phyloP scores from a whole-genome alignment of 768 basidiomycete species.

The Cystofilobasidium ferigula region DNA sequence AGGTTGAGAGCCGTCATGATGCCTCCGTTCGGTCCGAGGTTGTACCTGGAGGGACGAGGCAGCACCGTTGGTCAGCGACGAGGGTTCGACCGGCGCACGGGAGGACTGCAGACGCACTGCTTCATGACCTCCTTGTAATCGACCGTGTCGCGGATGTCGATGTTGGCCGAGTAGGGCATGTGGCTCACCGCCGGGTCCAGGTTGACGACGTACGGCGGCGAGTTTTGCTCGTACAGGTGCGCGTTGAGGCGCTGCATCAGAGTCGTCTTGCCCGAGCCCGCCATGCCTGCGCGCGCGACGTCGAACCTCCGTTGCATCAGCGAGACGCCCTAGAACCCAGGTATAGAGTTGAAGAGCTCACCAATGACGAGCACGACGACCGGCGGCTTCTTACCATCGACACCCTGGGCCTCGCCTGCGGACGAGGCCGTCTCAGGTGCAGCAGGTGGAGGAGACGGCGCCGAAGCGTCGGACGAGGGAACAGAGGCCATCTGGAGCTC shows the following conservation, averaged over 20 bases:
- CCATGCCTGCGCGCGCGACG: slow-evolving; percentile 16
- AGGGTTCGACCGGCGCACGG: too few relatives aligned
- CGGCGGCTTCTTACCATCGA: slow-evolving; percentile 19
- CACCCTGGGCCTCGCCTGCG: neutral
- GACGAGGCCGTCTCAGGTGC: neutral
- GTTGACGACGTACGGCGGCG: slow-evolving; percentile 85
- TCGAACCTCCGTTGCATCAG: neutral
- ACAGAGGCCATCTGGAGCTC: neutral
- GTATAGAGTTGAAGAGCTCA: neutral
- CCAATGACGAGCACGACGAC: slow-evolving; percentile 26
- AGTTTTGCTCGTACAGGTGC: slow-evolving; percentile 59
- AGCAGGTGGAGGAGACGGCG: neutral
- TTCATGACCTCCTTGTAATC: slow-evolving; percentile 99
- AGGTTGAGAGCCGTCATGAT: slow-evolving; percentile 93
- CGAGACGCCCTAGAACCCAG: neutral
- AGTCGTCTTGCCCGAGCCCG: slow-evolving; percentile 68
- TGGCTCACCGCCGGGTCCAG: slow-evolving; percentile 91
- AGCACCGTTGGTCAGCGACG: too few relatives aligned
- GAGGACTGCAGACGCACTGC: slow-evolving; percentile 55
- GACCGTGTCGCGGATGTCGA: slow-evolving; percentile 94
- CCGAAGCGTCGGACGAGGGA: neutral
- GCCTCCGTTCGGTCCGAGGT: slow-evolving; percentile 94
- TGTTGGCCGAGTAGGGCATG: slow-evolving; percentile 87
- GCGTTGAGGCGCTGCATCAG: slow-evolving; percentile 92
- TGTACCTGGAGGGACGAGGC: slow-evolving; percentile 54